Conservation (phyloP, 1,284 basidiomycete species). For the Cutaneotrichosporon dermatis region DNA sequence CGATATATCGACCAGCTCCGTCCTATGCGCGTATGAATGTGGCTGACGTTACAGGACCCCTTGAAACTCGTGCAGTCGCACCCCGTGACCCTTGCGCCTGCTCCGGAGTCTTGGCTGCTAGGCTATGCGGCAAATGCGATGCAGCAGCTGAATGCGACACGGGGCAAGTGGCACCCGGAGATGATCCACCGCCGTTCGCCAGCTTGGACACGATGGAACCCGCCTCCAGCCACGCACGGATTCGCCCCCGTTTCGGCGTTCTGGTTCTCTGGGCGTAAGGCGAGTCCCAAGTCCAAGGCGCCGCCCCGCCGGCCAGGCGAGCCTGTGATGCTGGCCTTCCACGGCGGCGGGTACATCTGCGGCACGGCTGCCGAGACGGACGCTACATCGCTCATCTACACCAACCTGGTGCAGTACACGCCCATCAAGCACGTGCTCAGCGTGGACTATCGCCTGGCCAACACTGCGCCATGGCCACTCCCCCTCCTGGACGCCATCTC, state of each 20-base stretch:
- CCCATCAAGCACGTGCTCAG: constrained; percentile 40
- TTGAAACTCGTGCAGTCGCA: constrained; percentile 30
- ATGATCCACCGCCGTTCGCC: constrained; percentile 23
- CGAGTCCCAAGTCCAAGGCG: constrained; percentile 10
- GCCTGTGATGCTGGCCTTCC: constrained; percentile 39
- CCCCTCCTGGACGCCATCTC: constrained; percentile 61
- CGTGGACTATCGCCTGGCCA: constrained; percentile 41
- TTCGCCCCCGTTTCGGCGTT: constrained; percentile 37
- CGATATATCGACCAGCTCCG: too few relatives aligned
- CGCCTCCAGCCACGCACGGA: constrained; percentile 6
- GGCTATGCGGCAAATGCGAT: constrained; percentile 34
- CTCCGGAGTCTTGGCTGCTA: constrained; percentile 27
- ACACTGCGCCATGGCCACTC: constrained; percentile 55
- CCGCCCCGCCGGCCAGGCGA: constrained; percentile 24
- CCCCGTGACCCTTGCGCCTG: constrained; percentile 33
- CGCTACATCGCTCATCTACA: constrained; percentile 35
- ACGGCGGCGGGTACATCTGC: constrained; percentile 43
- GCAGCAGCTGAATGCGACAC: constrained; percentile 20
- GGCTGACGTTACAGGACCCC: constrained; percentile 25
- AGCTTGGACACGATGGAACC: constrained; percentile 1
- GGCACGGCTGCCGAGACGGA: constrained; percentile 43
- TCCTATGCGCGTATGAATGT: too few relatives aligned
- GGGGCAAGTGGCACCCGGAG: constrained; percentile 37
- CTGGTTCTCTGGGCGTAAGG: constrained; percentile 40
- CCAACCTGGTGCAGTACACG: constrained; percentile 34